These are phyloP conservation scores for Fusarium agapanthi DNA, from an alignment of 2,329 filamentous ascomycete genomes.

Conservation along the genomic window DNA sequence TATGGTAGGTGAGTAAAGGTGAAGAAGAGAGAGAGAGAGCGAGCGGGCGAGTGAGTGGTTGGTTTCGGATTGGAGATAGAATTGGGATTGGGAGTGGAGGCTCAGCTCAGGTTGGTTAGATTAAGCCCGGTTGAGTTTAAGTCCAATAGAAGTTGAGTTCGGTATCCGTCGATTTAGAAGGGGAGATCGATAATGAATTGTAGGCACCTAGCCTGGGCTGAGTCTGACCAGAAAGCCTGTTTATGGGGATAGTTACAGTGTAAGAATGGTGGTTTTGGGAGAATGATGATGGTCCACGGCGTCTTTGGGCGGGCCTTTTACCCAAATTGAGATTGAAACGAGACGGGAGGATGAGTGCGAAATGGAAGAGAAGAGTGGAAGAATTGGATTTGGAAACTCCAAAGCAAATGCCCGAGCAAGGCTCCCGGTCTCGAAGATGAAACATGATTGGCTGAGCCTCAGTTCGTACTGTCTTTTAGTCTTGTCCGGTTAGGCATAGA, in stretches of 20 bases:
- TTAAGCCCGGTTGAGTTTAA: slow-evolving; percentile 1
- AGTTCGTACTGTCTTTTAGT: slow-evolving; percentile 33
- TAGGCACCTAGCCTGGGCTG: slow-evolving; percentile 1
- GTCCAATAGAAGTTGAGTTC: neutral
- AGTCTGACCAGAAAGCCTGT: slow-evolving; percentile 35
- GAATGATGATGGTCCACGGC: neutral
- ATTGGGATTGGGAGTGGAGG: slow-evolving; percentile 31
- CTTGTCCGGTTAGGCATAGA: slow-evolving; percentile 20
- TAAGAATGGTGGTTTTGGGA: slow-evolving; percentile 14
- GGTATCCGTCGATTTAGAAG: slow-evolving; percentile 1
- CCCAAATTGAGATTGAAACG: slow-evolving; percentile 31
- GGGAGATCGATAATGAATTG: slow-evolving; percentile 21
- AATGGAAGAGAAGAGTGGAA: neutral
- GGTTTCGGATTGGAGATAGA: slow-evolving; percentile 26
- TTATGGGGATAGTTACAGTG: slow-evolving; percentile 19
- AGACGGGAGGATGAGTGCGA: neutral
- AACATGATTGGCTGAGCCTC: slow-evolving; percentile 37
- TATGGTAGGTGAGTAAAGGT: slow-evolving; percentile 1
- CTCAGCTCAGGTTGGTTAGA: slow-evolving; percentile 8
- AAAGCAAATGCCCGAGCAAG: slow-evolving; percentile 10
- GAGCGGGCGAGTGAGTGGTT: neutral
- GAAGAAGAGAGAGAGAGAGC: slow-evolving; percentile 1
- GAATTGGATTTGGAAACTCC: slow-evolving; percentile 6
- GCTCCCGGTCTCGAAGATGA: neutral
- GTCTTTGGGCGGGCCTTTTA: slow-evolving; percentile 34